Evolutionary conservation across 352 stramenopile genomes (phyloP).

Genomic region (Lagenidium giganteum): DNA sequence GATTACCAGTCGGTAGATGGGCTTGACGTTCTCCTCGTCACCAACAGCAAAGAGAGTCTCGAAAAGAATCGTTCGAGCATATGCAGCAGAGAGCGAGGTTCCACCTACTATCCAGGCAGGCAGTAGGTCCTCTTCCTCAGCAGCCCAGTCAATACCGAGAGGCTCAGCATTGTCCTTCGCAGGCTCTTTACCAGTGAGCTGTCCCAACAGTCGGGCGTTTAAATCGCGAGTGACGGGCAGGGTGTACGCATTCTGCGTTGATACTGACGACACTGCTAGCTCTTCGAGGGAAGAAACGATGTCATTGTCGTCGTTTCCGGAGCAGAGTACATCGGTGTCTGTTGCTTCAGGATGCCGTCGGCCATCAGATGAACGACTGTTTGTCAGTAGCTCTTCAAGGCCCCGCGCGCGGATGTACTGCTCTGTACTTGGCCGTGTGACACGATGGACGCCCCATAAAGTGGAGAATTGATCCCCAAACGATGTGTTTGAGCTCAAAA

Average conservation of each 20-base stretch:
- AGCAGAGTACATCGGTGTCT: too few species aligned
- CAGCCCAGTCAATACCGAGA: not conserved
- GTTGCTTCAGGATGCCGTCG: too few species aligned
- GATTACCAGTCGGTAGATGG: constrained; percentile 2
- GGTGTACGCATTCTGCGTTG: too few species aligned
- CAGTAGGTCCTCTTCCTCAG: constrained; percentile 9
- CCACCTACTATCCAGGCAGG: constrained; percentile 6
- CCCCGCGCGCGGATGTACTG: constrained; percentile 5
- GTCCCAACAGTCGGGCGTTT: too few species aligned
- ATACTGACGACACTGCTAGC: too few species aligned
- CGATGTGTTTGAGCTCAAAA: not conserved
- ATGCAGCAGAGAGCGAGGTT: constrained; percentile 5
- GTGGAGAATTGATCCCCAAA: not conserved
- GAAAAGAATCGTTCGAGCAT: constrained; percentile 2
- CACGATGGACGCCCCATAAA: not conserved
- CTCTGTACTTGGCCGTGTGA: constrained; percentile 11
- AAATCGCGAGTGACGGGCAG: too few species aligned
- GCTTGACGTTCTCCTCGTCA: not conserved
- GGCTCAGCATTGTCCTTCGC: constrained; percentile 7
- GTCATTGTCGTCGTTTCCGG: too few species aligned
- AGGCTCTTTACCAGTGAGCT: too few species aligned
- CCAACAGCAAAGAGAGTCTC: constrained; percentile 7
- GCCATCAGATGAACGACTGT: constrained; percentile 2
- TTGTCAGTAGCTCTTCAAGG: not conserved
- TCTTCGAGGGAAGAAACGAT: constrained; percentile 6